Evolutionary conservation across 192 early-diverging fungal genomes (phyloP).

Genomic region (Backusella australiensis): DNA sequence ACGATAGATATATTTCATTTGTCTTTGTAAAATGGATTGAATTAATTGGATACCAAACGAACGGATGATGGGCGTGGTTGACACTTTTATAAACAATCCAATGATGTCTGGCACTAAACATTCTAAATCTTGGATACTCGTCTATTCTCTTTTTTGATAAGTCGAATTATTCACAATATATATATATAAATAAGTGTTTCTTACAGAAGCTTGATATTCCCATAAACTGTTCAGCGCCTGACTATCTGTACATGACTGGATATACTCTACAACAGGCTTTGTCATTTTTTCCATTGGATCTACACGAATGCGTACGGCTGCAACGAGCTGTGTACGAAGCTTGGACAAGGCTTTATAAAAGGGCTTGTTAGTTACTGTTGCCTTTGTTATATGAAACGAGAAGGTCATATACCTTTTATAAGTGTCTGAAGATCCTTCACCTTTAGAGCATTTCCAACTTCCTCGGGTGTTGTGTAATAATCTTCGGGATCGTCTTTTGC

Average conservation of each 20-base stretch:
- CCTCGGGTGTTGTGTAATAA: conserved; percentile 18
- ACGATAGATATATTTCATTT: conserved; percentile 64
- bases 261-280: conserved; percentile 44
- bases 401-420: background rate
- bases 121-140: conserved; percentile 53
- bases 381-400: background rate
- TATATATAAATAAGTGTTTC: background rate
- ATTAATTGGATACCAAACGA: conserved; percentile 51
- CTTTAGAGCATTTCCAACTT: conserved; percentile 11
- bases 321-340: conserved; percentile 18
- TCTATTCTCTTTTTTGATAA: conserved; percentile 20
- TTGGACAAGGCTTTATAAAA: conserved; percentile 7
- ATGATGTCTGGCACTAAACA: conserved; percentile 61
- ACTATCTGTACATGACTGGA: conserved; percentile 60
- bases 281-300: conserved; percentile 31
- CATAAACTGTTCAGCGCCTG: conserved; percentile 58
- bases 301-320: conserved; percentile 11
- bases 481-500: conserved; percentile 10
- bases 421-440: conserved; percentile 9
- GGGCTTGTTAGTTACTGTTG: background rate
- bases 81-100: conserved; percentile 28
- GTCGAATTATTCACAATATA: background rate
- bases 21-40: conserved; percentile 55
- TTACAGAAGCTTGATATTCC: conserved; percentile 59
- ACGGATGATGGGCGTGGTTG: conserved; percentile 27